phyloP scores from a whole-genome alignment of 495 filamentous ascomycete species.

The Penicillium bovifimosum region DNA sequence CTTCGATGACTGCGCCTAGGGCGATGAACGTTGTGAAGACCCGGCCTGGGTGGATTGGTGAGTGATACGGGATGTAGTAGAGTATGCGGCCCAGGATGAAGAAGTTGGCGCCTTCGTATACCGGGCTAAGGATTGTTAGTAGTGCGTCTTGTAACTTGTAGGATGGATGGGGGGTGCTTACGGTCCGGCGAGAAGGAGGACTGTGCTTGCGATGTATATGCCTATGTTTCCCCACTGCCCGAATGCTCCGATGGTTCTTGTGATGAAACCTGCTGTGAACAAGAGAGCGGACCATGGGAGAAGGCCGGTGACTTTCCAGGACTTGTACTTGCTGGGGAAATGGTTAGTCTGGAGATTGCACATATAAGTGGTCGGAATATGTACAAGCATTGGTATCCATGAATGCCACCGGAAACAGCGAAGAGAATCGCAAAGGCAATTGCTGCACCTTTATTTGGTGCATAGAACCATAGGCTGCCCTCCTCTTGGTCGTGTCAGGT shows the following conservation, averaged over 20 bases:
- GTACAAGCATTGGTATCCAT: slow-evolving; percentile 60
- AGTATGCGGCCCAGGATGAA: slow-evolving; percentile 69
- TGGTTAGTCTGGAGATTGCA: neutral
- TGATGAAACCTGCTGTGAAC: slow-evolving; percentile 54
- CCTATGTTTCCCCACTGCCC: slow-evolving; percentile 52
- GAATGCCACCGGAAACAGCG: slow-evolving; percentile 49
- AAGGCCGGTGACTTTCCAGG: slow-evolving; percentile 49
- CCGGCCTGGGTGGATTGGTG: slow-evolving; percentile 71
- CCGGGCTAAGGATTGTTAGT: slow-evolving; percentile 44
- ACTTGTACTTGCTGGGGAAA: slow-evolving; percentile 36
- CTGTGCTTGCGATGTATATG: slow-evolving; percentile 55
- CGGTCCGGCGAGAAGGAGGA: slow-evolving; percentile 60
- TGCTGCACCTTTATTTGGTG: slow-evolving; percentile 66
- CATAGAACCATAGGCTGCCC: slow-evolving; percentile 63
- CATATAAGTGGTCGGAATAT: neutral
- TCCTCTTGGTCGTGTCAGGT: slow-evolving; percentile 28
- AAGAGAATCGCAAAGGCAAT: slow-evolving; percentile 65
- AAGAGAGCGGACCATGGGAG: slow-evolving; percentile 47
- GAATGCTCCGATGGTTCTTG: slow-evolving; percentile 50
- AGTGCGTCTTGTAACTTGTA: neutral
- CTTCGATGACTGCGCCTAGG: slow-evolving; percentile 57
- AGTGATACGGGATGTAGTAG: slow-evolving; percentile 72
- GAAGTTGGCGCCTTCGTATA: slow-evolving; percentile 72
- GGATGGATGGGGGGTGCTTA: slow-evolving; percentile 32
- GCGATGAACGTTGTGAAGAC: slow-evolving; percentile 71